These are phyloP conservation scores for Mentha longifolia DNA, from an alignment of 257 asterid species.

Conservation along the genomic window DNA sequence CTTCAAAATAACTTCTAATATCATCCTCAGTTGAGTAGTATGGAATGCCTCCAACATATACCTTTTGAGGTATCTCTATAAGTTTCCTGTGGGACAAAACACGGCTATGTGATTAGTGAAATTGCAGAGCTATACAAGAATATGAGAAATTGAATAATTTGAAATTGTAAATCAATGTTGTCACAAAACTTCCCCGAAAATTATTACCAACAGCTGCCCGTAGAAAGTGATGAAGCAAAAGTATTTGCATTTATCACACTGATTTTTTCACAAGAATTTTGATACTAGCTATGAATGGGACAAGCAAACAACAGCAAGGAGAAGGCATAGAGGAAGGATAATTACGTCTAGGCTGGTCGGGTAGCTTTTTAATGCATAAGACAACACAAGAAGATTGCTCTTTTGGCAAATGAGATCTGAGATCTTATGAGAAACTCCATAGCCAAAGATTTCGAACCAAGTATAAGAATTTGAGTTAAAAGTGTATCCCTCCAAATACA, in stretches of 20 bases:
- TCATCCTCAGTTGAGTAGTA: slow-evolving; percentile 95
- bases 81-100: slow-evolving; percentile 46
- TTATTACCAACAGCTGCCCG: not conserved
- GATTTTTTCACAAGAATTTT: not conserved
- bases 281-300: not conserved
- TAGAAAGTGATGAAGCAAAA: slow-evolving; percentile 6
- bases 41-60: slow-evolving; percentile 97
- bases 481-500: not conserved
- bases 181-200: not conserved
- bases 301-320: not conserved
- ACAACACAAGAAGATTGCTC: slow-evolving; percentile 9
- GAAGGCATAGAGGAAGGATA: not conserved
- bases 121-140: slow-evolving; percentile 1
- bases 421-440: slow-evolving; percentile 18
- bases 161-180: slow-evolving; percentile 8
- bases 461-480: slow-evolving; percentile 8
- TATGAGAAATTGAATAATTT: not conserved
- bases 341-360: not conserved
- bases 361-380: slow-evolving; percentile 2
- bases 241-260: slow-evolving; percentile 4
- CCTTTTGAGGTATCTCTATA: slow-evolving; percentile 52
- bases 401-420: slow-evolving; percentile 16
- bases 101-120: not conserved
- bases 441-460: slow-evolving; percentile 18
- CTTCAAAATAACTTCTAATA: slow-evolving; percentile 85